Conservation (phyloP, 129 eudicot species). For the Flaveria bidentis region DNA sequence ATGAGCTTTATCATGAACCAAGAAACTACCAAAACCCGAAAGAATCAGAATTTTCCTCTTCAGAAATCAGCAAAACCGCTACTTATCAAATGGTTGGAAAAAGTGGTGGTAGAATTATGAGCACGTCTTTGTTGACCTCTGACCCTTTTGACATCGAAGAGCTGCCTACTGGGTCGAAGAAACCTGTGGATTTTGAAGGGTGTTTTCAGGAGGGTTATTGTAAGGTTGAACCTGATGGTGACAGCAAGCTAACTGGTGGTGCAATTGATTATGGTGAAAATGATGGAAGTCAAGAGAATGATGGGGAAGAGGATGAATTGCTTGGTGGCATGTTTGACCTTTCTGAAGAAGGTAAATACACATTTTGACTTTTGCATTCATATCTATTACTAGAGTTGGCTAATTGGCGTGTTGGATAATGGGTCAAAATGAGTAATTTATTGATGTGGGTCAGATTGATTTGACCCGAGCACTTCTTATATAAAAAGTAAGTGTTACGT, state of each 20-base stretch:
- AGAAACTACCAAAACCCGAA: conserved; percentile 27
- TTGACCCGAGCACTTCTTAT: neutral
- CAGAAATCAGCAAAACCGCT: conserved; percentile 12
- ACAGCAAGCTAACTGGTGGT: conserved; percentile 22
- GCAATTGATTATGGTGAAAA: conserved; percentile 32
- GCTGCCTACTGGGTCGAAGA: conserved; percentile 22
- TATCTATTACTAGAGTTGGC: neutral
- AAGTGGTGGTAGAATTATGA: conserved; percentile 15
- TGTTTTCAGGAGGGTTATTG: conserved; percentile 57
- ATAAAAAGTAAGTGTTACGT: neutral
- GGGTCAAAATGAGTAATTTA: neutral
- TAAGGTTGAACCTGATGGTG: conserved; percentile 36
- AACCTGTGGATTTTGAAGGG: conserved; percentile 36
- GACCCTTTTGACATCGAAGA: conserved; percentile 34
- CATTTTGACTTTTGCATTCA: conserved; percentile 17
- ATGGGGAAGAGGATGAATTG: conserved; percentile 52
- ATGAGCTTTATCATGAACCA: conserved; percentile 29
- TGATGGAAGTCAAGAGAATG: conserved; percentile 31
- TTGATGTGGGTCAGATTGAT: neutral
- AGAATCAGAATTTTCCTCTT: conserved; percentile 18
- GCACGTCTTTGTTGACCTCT: conserved; percentile 27
- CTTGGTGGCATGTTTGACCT: conserved; percentile 63
- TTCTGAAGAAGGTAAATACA: conserved; percentile 55
- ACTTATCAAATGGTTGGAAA: conserved; percentile 15
- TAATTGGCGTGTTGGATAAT: neutral